These are phyloP conservation scores for Phytophthora aleatoria DNA, from an alignment of 352 stramenopile species.

Conservation along the genomic window DNA sequence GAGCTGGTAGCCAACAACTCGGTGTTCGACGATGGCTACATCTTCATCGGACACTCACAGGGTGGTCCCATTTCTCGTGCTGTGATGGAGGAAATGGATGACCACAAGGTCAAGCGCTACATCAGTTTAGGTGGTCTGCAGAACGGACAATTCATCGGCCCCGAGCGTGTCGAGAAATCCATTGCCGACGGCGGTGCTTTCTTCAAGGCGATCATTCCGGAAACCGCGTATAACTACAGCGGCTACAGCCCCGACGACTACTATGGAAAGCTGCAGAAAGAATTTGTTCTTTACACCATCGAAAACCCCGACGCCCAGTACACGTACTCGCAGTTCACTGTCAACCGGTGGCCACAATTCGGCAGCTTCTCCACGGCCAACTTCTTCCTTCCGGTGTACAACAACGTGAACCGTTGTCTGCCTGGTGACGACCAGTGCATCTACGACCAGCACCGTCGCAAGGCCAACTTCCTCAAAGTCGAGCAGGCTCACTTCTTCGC, in stretches of 20 bases:
- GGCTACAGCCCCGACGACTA: constrained; percentile 21
- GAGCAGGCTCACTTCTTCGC: constrained; percentile 47
- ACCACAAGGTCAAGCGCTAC: constrained; percentile 50
- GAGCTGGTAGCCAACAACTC: constrained; percentile 29
- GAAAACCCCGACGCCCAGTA: constrained; percentile 34
- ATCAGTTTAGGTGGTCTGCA: constrained; percentile 46
- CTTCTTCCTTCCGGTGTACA: constrained; percentile 43
- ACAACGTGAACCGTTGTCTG: constrained; percentile 35
- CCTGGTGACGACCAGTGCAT: constrained; percentile 22
- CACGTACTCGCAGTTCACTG: constrained; percentile 33
- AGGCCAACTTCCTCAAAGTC: constrained; percentile 46
- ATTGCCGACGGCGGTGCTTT: neutral
- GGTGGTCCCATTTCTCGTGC: constrained; percentile 40
- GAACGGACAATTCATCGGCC: constrained; percentile 56
- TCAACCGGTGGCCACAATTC: constrained; percentile 38
- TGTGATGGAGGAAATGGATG: constrained; percentile 57
- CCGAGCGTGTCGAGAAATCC: constrained; percentile 26
- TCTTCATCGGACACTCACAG: constrained; percentile 50
- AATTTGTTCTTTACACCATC: constrained; percentile 38
- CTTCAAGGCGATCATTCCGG: constrained; percentile 14
- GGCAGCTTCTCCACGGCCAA: constrained; percentile 32
- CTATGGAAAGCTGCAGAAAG: constrained; percentile 43
- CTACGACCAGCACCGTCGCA: constrained; percentile 38
- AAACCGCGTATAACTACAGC: constrained; percentile 34
- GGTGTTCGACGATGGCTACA: constrained; percentile 45